Evolutionary conservation across 768 basidiomycete species (phyloP), one percentile per base, ranked within the genome.

Genomic region (Rhodotorula toruloides): DNA sequence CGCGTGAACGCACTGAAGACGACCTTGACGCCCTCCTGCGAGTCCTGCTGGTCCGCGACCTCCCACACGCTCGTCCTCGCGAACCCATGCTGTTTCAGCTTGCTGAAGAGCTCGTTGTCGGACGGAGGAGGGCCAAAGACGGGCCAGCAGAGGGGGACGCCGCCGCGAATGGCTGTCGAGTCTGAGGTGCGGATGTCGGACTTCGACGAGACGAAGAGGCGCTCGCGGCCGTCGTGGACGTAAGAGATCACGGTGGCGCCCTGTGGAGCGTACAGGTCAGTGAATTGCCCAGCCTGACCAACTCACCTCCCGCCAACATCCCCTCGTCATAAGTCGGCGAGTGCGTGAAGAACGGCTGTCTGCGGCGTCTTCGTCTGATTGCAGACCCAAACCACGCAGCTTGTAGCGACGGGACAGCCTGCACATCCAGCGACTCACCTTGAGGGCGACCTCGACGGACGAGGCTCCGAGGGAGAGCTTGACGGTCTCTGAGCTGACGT

Each of bases 81-180:
- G 76, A 94, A 97, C 0, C 96, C 96, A 77, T 98, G 96, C 77
- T 96, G 92, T 10, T 81, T 61, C 10, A 99, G 80, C 52, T 83
- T 83, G 29, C 76, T 71, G 76, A 92, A 89, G 66, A 79, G 76
- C n/a, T 72, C 54, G 86, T 88, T 34, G 82, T 83, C 73, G 36
- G 76, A 77, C 25, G 81, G 82, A 3, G 94, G 90, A 0, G 89
- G 81, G 6, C 94, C 93, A 74, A 97, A 98, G 79, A 88, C 90
- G 48, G 79, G 78, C 60, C 59, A 72, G 61, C 73, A 71, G 63
- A 68, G 48, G 31, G 66, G 70, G 31, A 65, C 64, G 32, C 72
- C 72, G 19, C 74, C 74, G n/a, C 74, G 63, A 25, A 75, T 66
- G 27, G 74, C 64, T 17, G 61, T 53, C 3, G 69, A 67, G 37